Conservation (phyloP, 2,329 filamentous ascomycete species). For the Exophiala lecanii-corni region DNA sequence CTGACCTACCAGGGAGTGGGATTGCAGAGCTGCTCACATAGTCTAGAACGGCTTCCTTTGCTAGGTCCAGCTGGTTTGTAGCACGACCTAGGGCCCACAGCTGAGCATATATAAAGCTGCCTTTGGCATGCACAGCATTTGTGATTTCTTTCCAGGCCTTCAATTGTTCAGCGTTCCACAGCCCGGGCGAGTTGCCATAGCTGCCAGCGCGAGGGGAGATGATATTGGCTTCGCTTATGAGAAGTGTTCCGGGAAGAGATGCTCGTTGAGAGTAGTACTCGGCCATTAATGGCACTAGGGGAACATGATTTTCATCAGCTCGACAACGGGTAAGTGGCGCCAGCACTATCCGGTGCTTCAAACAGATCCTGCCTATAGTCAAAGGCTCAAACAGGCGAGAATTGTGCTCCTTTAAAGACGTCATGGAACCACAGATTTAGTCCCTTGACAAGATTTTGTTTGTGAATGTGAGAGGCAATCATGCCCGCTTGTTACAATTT, state of each 20-base stretch:
- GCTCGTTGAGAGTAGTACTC: conserved; percentile 40
- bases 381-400: conserved; percentile 39
- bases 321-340: conserved; percentile 54
- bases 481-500: too few relatives aligned
- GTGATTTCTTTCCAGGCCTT: conserved; percentile 49
- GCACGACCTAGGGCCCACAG: conserved; percentile 59
- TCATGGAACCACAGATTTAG: too few relatives aligned
- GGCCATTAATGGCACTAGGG: conserved; percentile 32
- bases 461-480: too few relatives aligned
- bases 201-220: conserved; percentile 12
- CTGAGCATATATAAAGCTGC: conserved; percentile 42
- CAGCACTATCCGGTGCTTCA: conserved; percentile 49
- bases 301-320: conserved; percentile 36
- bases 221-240: conserved; percentile 29
- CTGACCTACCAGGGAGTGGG: neutral
- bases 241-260: conserved; percentile 32
- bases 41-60: conserved; percentile 30
- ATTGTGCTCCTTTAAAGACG: neutral
- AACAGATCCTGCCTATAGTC: conserved; percentile 39
- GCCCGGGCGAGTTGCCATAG: conserved; percentile 10
- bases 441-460: too few relatives aligned
- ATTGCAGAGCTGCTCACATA: conserved; percentile 5
- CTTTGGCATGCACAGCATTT: conserved; percentile 48
- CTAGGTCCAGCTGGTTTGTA: conserved; percentile 35
- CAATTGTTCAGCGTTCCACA: conserved; percentile 36